These are phyloP conservation scores for Aspergillus ibericus DNA, from an alignment of 2,329 filamentous ascomycete genomes.

Conservation along the genomic window DNA sequence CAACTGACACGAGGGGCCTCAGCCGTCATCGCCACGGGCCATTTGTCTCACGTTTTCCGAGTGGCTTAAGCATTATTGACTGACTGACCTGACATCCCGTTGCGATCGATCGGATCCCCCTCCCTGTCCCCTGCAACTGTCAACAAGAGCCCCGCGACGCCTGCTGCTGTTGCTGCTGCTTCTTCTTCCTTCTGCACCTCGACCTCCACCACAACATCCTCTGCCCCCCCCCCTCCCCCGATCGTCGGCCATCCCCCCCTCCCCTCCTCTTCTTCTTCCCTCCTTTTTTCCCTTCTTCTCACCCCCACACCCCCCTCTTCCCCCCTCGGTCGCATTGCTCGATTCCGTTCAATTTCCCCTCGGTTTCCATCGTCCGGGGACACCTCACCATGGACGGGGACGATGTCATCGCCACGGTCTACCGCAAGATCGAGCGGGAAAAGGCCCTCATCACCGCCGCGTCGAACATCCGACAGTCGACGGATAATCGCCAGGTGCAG, in stretches of 20 bases:
- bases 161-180: slow-evolving; percentile 3
- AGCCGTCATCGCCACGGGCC: background rate
- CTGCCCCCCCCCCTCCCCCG: slow-evolving; percentile 9
- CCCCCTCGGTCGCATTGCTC: slow-evolving; percentile 8
- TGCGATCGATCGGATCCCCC: background rate
- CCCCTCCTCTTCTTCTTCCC: slow-evolving; percentile 5
- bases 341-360: slow-evolving; percentile 16
- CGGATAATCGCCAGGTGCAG: slow-evolving; percentile 87
- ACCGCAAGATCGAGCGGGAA: slow-evolving; percentile 97
- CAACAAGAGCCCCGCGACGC: slow-evolving; percentile 29
- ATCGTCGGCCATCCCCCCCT: slow-evolving; percentile 10
- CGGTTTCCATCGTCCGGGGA: slow-evolving; percentile 8
- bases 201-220: slow-evolving; percentile 8
- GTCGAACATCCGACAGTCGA: slow-evolving; percentile 92
- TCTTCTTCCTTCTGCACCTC: slow-evolving; percentile 16
- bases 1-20: background rate
- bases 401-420: slow-evolving; percentile 73
- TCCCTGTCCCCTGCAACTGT: slow-evolving; percentile 15
- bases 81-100: slow-evolving; percentile 1
- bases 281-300: slow-evolving; percentile 1
- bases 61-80: background rate
- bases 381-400: slow-evolving; percentile 57
- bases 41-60: slow-evolving; percentile 1
- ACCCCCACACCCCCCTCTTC: background rate
- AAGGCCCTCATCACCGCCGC: slow-evolving; percentile 92